A percentile compares a stretch with the other conserved stretches of the same genome.
Conservation (phyloP, 129 eudicot species). For the Flaveria bidentis region DNA sequence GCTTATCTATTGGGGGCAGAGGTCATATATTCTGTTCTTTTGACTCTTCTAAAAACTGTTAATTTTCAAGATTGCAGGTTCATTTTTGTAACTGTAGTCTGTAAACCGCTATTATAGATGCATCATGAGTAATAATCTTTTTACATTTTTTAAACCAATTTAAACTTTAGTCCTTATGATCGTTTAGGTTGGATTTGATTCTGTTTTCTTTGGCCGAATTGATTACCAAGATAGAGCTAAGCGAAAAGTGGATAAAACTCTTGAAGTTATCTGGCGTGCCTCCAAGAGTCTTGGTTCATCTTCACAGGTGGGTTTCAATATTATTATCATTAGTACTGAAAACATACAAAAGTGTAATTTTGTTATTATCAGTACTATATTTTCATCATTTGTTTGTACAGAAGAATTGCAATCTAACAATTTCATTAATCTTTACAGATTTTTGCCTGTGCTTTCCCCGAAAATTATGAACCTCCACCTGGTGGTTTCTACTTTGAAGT, state of each 20-base stretch:
- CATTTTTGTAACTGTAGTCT: background rate
- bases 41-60: background rate
- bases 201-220: slow-evolving; percentile 77
- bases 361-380: background rate
- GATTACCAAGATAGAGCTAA: slow-evolving; percentile 93
- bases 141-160: slow-evolving; percentile 9
- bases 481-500: slow-evolving; percentile 78
- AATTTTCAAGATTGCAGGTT: background rate
- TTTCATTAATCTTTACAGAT: slow-evolving; percentile 44
- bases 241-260: slow-evolving; percentile 64
- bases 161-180: slow-evolving; percentile 17
- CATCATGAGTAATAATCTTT: background rate
- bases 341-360: background rate
- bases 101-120: too few species aligned
- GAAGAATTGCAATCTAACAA: slow-evolving; percentile 3
- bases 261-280: slow-evolving; percentile 86
- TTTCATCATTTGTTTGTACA: background rate
- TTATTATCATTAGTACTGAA: background rate
- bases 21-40: slow-evolving; percentile 41
- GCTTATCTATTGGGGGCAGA: slow-evolving; percentile 96
- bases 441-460: slow-evolving; percentile 80
- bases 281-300: slow-evolving; percentile 81
- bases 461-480: slow-evolving; percentile 81
- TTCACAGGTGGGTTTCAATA: slow-evolving; percentile 56
- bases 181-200: slow-evolving; percentile 89